phyloP scores from a whole-genome alignment of 2,329 filamentous ascomycete species.

The Diaporthe destruens region DNA sequence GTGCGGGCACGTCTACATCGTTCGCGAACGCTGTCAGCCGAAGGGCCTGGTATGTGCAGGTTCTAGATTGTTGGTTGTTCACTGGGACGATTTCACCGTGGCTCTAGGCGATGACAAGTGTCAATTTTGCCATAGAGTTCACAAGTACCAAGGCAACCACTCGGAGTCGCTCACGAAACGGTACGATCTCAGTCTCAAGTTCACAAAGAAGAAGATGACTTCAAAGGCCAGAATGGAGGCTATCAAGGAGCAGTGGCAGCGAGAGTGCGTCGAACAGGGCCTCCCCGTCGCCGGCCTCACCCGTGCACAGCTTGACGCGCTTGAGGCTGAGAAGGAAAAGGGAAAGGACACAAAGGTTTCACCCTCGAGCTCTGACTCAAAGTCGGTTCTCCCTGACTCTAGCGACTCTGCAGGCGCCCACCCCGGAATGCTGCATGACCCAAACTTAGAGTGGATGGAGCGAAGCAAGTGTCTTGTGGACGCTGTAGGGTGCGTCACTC shows the following conservation, averaged over 20 bases:
- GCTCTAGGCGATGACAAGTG: neutral
- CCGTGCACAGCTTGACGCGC: neutral
- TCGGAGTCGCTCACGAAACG: neutral
- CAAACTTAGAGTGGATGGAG: neutral
- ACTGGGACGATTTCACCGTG: neutral
- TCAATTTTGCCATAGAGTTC: neutral
- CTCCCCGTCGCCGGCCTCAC: neutral
- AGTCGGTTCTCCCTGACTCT: no score
- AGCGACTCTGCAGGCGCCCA: neutral
- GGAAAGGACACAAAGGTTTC: neutral
- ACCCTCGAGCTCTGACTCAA: neutral
- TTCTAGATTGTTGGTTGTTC: neutral
- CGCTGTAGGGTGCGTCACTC: neutral
- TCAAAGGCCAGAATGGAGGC: neutral
- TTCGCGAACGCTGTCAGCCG: neutral
- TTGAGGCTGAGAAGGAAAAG: neutral
- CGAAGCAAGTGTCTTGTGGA: neutral
- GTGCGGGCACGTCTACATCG: neutral
- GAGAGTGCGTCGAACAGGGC: neutral
- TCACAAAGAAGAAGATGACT: neutral
- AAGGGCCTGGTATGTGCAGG: neutral
- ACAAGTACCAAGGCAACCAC: neutral
- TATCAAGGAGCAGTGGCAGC: neutral
- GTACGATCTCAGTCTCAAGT: neutral
- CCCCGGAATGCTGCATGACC: no score